Base-by-base conservation (phyloP, 2,329 filamentous ascomycete species). In the Sodiomyces alkalinus region DNA sequence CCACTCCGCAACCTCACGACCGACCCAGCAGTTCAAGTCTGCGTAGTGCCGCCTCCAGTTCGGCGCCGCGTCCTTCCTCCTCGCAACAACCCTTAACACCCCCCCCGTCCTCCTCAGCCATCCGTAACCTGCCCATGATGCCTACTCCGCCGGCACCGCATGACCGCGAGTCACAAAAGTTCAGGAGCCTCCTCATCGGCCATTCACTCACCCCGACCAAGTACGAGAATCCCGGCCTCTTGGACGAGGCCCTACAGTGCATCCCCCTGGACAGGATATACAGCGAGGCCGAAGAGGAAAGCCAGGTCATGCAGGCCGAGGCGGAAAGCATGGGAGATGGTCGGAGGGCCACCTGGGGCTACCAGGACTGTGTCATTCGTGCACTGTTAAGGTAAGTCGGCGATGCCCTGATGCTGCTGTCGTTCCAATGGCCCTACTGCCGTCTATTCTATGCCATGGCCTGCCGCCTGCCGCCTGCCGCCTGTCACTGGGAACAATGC, bases 311-410 rank as follows among this genome's bases (percentile, higher is more conserved):
- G 41, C 74, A 80, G 46, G 90, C 83, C 19, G 76, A 92, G 52
- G 87, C 87, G 18, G 80, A 80, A 47, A 92, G 83, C 40, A 74
- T 93, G 58, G 81, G 80, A 13, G 73, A 80, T 32, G 80, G 76
- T 31, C 68, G 73, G 39, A 79, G 80, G 49, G 72, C 86, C 2
- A 79, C 85, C 59, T 96, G 87, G 87, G 87, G 86, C 32, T 94
- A 96, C 49, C 87, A 96, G 53, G 90, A 98, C 56, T 98, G 87
- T 51, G 83, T 94, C 31, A 79, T 96, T 46, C 71, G 81, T 40
- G 82, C 87, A 35, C 62, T 96, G 38, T 62, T 96, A 45, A 77
- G 74, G 80, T 38, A 20, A 20, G 36, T 32, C 21, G 3, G 6
- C 13, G 19, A 30, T 17, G 3, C 15, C 14, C 23, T 25, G 5